Evolutionary conservation across 2,329 filamentous ascomycete genomes (phyloP).

Genomic region (Cercospora brassicicola): DNA sequence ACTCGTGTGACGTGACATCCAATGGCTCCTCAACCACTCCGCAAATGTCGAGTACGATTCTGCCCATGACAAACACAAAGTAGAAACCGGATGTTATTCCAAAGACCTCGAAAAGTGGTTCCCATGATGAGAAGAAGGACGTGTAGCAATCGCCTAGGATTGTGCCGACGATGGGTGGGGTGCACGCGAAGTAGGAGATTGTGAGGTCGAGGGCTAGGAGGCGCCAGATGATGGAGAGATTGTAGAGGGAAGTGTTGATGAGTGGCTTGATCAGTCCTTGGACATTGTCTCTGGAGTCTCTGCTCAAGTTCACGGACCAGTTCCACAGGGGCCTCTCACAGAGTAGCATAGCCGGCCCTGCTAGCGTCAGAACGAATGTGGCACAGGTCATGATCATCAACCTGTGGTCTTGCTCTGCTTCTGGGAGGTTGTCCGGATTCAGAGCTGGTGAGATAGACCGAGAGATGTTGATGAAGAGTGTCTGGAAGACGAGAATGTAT

Average conservation of each 20-base stretch:
- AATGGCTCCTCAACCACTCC: background rate
- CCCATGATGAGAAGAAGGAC: background rate
- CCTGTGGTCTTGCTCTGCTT: background rate
- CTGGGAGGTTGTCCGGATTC: background rate
- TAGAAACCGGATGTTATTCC: background rate
- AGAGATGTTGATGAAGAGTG: background rate
- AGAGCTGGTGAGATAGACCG: background rate
- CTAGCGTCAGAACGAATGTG: background rate
- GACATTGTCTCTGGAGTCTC: background rate
- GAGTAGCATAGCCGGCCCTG: background rate
- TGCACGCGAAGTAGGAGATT: background rate
- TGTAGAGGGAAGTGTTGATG: background rate
- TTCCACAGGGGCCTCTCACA: background rate
- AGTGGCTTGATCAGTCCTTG: background rate
- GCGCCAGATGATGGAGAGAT: background rate
- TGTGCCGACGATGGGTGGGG: background rate
- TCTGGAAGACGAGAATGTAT: background rate
- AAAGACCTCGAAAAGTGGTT: background rate
- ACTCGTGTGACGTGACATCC: background rate
- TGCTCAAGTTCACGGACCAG: background rate
- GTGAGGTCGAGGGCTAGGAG: background rate
- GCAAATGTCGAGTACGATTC: background rate
- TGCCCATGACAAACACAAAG: background rate
- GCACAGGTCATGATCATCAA: background rate
- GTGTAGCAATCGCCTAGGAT: background rate